Evolutionary conservation across 1,284 basidiomycete genomes (phyloP).

Genomic region (Cryptococcus sp.): DNA sequence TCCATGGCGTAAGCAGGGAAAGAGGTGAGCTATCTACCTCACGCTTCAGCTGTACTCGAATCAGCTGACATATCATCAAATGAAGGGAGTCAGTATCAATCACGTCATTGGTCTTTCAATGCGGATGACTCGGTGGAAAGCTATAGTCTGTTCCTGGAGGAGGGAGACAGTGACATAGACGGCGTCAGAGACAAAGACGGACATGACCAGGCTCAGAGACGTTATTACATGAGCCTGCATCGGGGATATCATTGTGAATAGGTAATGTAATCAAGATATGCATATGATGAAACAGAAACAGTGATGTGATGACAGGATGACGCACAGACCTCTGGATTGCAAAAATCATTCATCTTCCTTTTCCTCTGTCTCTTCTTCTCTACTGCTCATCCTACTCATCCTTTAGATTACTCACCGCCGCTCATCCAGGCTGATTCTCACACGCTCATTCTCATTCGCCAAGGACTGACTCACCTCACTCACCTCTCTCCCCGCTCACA

Average conservation of each 20-base stretch:
- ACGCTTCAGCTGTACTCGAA: too few relatives aligned
- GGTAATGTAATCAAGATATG: conserved; percentile 1
- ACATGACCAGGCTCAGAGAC: background rate
- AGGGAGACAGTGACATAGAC: background rate
- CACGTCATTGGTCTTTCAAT: too few relatives aligned
- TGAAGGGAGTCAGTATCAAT: too few relatives aligned
- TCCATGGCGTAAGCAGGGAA: too few relatives aligned
- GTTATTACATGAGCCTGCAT: conserved; percentile 2
- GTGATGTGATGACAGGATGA: background rate
- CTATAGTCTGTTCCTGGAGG: too few relatives aligned
- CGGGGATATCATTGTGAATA: background rate
- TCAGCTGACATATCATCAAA: too few relatives aligned
- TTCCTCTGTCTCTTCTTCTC: background rate
- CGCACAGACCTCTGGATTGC: background rate
- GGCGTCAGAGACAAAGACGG: background rate
- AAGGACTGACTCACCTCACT: background rate
- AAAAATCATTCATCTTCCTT: background rate
- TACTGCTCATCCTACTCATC: background rate
- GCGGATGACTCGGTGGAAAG: too few relatives aligned
- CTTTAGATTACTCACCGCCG: background rate
- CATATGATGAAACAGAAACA: conserved; percentile 5
- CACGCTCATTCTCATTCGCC: background rate
- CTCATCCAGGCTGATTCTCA: background rate
- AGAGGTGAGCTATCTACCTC: too few relatives aligned
- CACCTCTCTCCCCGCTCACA: background rate